A percentile compares a stretch with the other conserved stretches of the same genome.
phyloP scores from a whole-genome alignment of 148 eudicot genomes.

The Rhododendron williamsianum region DNA sequence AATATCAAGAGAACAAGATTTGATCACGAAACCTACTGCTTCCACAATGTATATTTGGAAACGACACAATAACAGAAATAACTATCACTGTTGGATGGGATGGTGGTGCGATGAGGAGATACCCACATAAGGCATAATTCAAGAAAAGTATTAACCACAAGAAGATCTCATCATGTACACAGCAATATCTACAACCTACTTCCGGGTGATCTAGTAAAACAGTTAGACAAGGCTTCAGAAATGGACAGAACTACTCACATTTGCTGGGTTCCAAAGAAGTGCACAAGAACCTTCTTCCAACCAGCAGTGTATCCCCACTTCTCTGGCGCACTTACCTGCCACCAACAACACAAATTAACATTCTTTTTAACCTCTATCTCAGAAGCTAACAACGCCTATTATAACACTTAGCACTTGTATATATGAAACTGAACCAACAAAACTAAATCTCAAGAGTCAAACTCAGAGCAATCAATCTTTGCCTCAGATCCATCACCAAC shows the following conservation, averaged over 20 bases:
- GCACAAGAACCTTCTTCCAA: slow-evolving; percentile 80
- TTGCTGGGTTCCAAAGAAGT: slow-evolving; percentile 85
- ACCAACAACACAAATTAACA: slow-evolving; percentile 14
- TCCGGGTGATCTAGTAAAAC: not conserved
- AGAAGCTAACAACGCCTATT: not conserved
- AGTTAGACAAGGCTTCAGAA: not conserved
- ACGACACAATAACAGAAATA: not conserved
- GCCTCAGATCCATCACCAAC: slow-evolving; percentile 10
- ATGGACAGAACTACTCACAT: slow-evolving; percentile 54
- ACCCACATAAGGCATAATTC: not conserved
- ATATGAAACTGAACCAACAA: not conserved
- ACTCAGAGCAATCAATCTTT: not conserved
- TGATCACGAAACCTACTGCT: not conserved
- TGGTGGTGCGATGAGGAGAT: not conserved
- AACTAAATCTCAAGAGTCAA: not conserved
- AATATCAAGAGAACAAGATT: not conserved
- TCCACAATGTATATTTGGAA: not conserved
- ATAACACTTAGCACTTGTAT: not conserved
- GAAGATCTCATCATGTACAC: not conserved
- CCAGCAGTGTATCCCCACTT: slow-evolving; percentile 77
- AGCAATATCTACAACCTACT: not conserved
- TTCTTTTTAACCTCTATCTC: not conserved
- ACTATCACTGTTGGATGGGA: not conserved
- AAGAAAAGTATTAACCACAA: not conserved
- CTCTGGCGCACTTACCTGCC: slow-evolving; percentile 86